These are phyloP conservation scores for Penicillium sclerotigenum DNA, from an alignment of 2,329 filamentous ascomycete species.

Conservation along the genomic window DNA sequence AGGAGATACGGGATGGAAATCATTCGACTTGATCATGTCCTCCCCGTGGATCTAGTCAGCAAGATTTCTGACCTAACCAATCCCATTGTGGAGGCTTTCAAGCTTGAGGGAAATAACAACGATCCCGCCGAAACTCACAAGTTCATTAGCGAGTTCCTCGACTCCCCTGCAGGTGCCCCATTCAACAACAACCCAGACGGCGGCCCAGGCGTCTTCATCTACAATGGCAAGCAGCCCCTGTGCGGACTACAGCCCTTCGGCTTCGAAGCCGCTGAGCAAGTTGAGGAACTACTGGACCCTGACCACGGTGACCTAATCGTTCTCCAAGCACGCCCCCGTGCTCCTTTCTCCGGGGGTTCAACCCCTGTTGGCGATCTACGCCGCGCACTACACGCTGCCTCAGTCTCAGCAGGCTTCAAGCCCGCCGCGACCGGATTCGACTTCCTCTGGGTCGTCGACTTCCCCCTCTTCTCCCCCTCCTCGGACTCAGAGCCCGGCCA, in stretches of 20 bases:
- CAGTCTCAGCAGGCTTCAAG: slow-evolving; percentile 62
- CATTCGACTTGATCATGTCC: slow-evolving; percentile 59
- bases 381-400: slow-evolving; percentile 64
- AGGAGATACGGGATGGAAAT: slow-evolving; percentile 71
- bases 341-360: slow-evolving; percentile 67
- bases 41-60: slow-evolving; percentile 62
- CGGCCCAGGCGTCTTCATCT: slow-evolving; percentile 75
- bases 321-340: slow-evolving; percentile 70
- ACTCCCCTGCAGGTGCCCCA: slow-evolving; percentile 55
- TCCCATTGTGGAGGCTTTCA: slow-evolving; percentile 73
- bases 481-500: slow-evolving; percentile 70
- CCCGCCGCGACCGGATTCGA: slow-evolving; percentile 52
- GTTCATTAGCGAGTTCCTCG: slow-evolving; percentile 69
- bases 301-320: slow-evolving; percentile 76
- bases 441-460: slow-evolving; percentile 84
- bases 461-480: slow-evolving; percentile 82
- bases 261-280: slow-evolving; percentile 62
- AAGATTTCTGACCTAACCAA: slow-evolving; percentile 70
- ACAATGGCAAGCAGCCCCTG: slow-evolving; percentile 70
- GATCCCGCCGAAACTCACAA: slow-evolving; percentile 54
- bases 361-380: slow-evolving; percentile 70
- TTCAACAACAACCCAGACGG: slow-evolving; percentile 70
- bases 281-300: slow-evolving; percentile 53
- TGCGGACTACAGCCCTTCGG: slow-evolving; percentile 75
- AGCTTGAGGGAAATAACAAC: slow-evolving; percentile 52